Evolutionary conservation across 306 rosid genomes (phyloP), one percentile per base, ranked within the genome.

Genomic region (Vigna angularis): DNA sequence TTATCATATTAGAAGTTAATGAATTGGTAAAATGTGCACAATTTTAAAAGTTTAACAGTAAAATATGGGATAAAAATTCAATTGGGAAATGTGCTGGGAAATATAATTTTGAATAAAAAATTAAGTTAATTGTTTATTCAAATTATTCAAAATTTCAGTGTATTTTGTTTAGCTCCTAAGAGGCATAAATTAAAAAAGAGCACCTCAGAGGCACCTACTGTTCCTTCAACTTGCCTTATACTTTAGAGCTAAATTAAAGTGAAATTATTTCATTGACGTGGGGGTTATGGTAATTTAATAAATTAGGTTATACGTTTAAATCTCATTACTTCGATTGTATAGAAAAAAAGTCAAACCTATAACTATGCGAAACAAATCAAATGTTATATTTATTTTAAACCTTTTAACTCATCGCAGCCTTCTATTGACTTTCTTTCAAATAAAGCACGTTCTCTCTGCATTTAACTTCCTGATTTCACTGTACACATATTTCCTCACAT

Each of bases 281-380:
- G 13, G 45, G 15, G 22, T 32, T 62, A 30, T 45, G 44, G 45
- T 62, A 32, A 32, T 62, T 62, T 62, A 32, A 14, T 13, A 28
- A 12, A 59, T 14, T 16, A 16, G 45, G 48, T 38, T 17, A n/a
- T 17, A 3, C 28, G 15, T 64, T 64, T 36, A 9, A 64, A 38
- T 36, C 47, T 64, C 5, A 62, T 15, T n/a, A 64, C 26, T 36
- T 1, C 11, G 47, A 32, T 8, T 18, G 6, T 9, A 10, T 9
- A 11, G 20, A 20, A 20, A 20, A 66, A 36, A 66, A 42, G 71
- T 66, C 71, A 40, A 20, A 66, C 10, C 71, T 32, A 16, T 47
- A 16, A 20, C 42, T 53, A 66, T 47, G 57, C 42, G 74, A 44
- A 63, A 49, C 45, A 4, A 26, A 73, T 47, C 34, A 28, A 72